A percentile compares a stretch with the other conserved stretches of the same genome.
Evolutionary conservation across 805 yeast species (phyloP).

Genomic region (Suhomyces prunicola): DNA sequence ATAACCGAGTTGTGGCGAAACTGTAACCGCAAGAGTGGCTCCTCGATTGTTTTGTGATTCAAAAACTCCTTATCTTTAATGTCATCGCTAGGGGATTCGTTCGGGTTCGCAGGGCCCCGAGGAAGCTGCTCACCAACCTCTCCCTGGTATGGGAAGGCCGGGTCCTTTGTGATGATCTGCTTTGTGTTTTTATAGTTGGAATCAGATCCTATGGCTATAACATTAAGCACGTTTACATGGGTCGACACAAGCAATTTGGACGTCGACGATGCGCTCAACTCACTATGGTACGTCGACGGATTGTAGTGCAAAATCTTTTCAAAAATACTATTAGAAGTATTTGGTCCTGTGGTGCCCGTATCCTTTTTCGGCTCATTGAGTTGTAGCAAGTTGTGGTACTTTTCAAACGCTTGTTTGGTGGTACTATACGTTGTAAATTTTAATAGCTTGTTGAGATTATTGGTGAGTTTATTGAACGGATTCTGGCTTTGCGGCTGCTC

Average conservation of each 20-base stretch:
- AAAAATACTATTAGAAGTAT: not conserved
- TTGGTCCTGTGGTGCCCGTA: not conserved
- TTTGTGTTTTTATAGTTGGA: constrained; percentile 21
- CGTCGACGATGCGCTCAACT: constrained; percentile 26
- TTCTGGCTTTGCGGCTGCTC: constrained; percentile 1
- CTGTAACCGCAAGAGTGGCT: constrained; percentile 44
- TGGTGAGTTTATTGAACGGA: constrained; percentile 32
- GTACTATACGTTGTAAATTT: constrained; percentile 5
- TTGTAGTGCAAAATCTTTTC: constrained; percentile 7
- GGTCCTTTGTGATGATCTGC: constrained; percentile 17
- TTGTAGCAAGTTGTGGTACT: not conserved
- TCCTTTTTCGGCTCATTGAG: not conserved
- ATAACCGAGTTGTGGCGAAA: constrained; percentile 35
- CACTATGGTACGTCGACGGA: constrained; percentile 24
- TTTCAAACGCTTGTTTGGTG: not conserved
- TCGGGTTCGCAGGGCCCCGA: not conserved
- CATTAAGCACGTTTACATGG: constrained; percentile 51
- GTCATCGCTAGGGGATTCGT: not conserved
- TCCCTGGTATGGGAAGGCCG: constrained; percentile 17
- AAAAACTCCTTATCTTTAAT: constrained; percentile 21
- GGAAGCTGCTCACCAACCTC: constrained; percentile 9
- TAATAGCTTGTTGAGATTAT: constrained; percentile 29
- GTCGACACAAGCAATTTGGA: constrained; percentile 40
- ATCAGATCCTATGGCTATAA: constrained; percentile 35
- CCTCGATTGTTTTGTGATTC: constrained; percentile 33